phyloP scores from a whole-genome alignment of 176 grass and related monocot genomes.

The Oryza nivara region DNA sequence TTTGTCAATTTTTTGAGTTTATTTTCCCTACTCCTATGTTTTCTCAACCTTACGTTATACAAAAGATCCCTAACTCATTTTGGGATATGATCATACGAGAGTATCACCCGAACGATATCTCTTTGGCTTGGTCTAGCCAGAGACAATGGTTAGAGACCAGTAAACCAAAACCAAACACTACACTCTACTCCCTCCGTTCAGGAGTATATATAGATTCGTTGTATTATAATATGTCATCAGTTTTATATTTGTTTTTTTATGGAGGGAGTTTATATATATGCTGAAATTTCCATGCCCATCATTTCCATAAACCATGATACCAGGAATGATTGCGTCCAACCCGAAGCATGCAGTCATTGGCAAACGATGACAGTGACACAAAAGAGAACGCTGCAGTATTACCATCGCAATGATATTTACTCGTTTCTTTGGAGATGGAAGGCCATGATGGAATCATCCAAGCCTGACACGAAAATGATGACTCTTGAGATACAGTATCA shows the following conservation, averaged over 20 bases:
- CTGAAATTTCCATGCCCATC: background rate
- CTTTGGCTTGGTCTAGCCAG: background rate
- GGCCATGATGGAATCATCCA: slow-evolving; percentile 22
- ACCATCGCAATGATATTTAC: background rate
- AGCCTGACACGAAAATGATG: background rate
- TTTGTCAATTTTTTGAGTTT: too few relatives aligned
- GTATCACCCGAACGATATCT: too few relatives aligned
- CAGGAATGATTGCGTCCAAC: background rate
- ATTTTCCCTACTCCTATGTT: too few relatives aligned
- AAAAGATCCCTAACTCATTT: too few relatives aligned
- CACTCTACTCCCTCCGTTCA: too few relatives aligned
- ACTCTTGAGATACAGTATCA: background rate
- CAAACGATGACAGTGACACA: background rate
- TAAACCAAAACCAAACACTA: background rate
- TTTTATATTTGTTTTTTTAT: too few relatives aligned
- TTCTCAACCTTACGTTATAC: too few relatives aligned
- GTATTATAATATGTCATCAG: too few relatives aligned
- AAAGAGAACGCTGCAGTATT: background rate
- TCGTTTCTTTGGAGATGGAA: background rate
- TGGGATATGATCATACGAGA: too few relatives aligned
- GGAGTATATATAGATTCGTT: too few relatives aligned
- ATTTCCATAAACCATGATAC: background rate
- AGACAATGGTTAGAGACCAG: background rate
- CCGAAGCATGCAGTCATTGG: background rate
- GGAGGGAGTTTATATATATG: background rate